Conservation (phyloP, 331 rosid species). For the Quercus lobata region DNA sequence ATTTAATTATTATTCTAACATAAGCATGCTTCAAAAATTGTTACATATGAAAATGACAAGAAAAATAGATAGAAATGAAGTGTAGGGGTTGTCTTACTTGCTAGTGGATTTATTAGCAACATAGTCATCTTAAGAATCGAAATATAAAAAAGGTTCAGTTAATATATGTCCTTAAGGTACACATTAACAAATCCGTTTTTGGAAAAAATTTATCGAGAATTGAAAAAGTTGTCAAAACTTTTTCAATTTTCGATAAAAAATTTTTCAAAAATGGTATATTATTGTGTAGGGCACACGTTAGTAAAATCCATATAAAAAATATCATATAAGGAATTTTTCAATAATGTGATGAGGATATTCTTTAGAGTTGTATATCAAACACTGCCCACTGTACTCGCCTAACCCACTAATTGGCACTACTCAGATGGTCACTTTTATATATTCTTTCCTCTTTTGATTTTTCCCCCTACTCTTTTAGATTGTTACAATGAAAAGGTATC, state of each 20-base stretch:
- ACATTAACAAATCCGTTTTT: too few relatives aligned
- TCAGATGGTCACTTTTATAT: not conserved
- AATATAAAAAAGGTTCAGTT: not conserved
- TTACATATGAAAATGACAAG: not conserved
- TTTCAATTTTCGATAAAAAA: too few relatives aligned
- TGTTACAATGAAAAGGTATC: constrained; percentile 19
- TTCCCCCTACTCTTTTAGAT: not conserved
- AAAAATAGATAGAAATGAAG: not conserved
- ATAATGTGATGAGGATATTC: constrained; percentile 5
- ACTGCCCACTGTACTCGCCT: constrained; percentile 20
- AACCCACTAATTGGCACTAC: constrained; percentile 36
- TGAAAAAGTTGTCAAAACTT: too few relatives aligned
- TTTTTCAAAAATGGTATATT: too few relatives aligned
- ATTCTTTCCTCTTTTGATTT: not conserved
- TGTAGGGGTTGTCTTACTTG: not conserved
- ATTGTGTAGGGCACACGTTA: too few relatives aligned
- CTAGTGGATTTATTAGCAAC: not conserved
- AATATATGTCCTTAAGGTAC: too few relatives aligned
- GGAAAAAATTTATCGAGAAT: too few relatives aligned
- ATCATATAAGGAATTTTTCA: not conserved
- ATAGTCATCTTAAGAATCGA: not conserved
- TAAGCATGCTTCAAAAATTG: too few relatives aligned
- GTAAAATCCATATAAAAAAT: not conserved
- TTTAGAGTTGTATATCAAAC: not conserved
- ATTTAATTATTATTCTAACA: too few relatives aligned